Conservation (phyloP, 2,329 filamentous ascomycete genomes). For the Hypoxylon sp. region DNA sequence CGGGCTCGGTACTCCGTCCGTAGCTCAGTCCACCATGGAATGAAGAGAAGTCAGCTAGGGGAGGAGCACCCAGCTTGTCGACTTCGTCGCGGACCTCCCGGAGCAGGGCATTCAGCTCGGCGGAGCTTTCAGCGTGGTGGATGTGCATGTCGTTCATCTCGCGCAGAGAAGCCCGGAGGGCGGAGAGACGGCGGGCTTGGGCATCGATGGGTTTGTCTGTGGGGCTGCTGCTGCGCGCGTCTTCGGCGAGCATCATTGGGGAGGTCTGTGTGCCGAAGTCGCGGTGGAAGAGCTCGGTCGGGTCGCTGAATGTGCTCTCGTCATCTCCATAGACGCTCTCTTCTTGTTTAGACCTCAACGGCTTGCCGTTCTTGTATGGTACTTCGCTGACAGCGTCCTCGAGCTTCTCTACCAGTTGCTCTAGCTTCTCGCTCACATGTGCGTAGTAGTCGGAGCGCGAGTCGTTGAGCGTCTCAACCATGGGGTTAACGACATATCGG, state of each 20-base stretch:
- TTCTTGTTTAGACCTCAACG: slow-evolving; percentile 38
- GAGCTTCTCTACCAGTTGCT: slow-evolving; percentile 64
- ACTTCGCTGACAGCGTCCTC: slow-evolving; percentile 73
- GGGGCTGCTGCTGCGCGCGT: slow-evolving; percentile 3
- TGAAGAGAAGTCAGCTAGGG: slow-evolving; percentile 58
- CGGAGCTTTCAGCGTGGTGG: slow-evolving; percentile 64
- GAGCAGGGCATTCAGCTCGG: slow-evolving; percentile 66
- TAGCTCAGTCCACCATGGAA: slow-evolving; percentile 57
- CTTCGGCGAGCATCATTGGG: slow-evolving; percentile 57
- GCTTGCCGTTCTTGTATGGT: slow-evolving; percentile 59
- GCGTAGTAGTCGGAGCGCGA: slow-evolving; percentile 68
- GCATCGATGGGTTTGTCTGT: slow-evolving; percentile 54
- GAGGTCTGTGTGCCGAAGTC: slow-evolving; percentile 86
- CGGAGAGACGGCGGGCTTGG: slow-evolving; percentile 61
- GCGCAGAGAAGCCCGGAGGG: slow-evolving; percentile 61
- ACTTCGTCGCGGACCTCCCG: slow-evolving; percentile 76
- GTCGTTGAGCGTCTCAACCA: slow-evolving; percentile 67
- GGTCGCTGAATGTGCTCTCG: slow-evolving; percentile 70
- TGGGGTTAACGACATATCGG: slow-evolving; percentile 76
- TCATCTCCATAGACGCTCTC: slow-evolving; percentile 53
- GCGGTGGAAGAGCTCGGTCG: slow-evolving; percentile 84
- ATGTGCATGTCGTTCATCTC: slow-evolving; percentile 61
- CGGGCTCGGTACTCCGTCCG: slow-evolving; percentile 65
- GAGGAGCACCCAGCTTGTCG: slow-evolving; percentile 69
- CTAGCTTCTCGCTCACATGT: slow-evolving; percentile 63